These are phyloP conservation scores for Tylopilus orsonianus DNA, from an alignment of 1,284 basidiomycete species.

Conservation along the genomic window DNA sequence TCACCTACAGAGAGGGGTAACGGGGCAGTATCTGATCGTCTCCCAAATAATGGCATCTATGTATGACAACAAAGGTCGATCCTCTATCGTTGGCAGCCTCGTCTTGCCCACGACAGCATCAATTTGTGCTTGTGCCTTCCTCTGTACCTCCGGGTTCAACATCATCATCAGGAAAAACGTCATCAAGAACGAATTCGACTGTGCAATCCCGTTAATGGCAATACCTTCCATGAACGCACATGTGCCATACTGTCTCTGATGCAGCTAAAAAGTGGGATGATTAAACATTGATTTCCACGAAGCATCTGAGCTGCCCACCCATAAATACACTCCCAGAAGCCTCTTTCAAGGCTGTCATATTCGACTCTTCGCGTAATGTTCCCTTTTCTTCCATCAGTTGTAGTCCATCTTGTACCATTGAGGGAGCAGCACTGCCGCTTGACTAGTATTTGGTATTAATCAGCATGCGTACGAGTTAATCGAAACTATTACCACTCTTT, in stretches of 20 bases:
- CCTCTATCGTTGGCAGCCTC: constrained; percentile 32
- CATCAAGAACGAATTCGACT: constrained; percentile 8
- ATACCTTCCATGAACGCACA: not conserved
- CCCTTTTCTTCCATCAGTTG: not conserved
- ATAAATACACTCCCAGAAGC: constrained; percentile 5
- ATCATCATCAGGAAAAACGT: constrained; percentile 37
- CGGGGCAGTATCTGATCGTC: constrained; percentile 6
- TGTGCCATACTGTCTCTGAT: constrained; percentile 11
- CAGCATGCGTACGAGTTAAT: not conserved
- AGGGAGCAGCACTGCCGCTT: not conserved
- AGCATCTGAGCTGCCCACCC: not conserved
- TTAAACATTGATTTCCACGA: too few relatives aligned
- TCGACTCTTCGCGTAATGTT: not conserved
- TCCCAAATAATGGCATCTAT: constrained; percentile 34
- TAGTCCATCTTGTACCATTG: constrained; percentile 8
- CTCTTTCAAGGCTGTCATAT: constrained; percentile 1
- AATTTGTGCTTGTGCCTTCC: constrained; percentile 32
- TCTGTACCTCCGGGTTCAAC: constrained; percentile 29
- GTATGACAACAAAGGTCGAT: constrained; percentile 30
- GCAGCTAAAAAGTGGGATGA: constrained; percentile 3
- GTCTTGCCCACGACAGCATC: constrained; percentile 30
- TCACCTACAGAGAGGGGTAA: constrained; percentile 10
- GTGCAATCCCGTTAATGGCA: not conserved
- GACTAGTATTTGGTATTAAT: not conserved
- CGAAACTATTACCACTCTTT: not conserved